A percentile compares a stretch with the other conserved stretches of the same genome.
phyloP scores from a whole-genome alignment of 2,329 filamentous ascomycete species.

The Ciborinia camelliae region DNA sequence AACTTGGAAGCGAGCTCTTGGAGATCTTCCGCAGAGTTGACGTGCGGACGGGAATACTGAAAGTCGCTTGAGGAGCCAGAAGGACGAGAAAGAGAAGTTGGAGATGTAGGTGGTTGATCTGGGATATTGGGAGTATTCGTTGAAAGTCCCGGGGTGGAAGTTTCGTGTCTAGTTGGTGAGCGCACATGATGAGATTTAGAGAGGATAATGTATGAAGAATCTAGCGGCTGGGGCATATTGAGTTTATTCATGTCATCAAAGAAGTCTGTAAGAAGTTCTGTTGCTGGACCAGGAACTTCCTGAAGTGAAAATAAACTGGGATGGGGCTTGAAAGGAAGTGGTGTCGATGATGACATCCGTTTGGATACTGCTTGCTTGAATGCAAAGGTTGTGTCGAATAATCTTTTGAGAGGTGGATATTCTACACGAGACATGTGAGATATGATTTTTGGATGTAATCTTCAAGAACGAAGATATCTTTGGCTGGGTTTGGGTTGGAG shows the following conservation, averaged over 20 bases:
- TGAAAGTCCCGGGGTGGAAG: not conserved
- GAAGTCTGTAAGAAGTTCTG: not conserved
- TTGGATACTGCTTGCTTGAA: not conserved
- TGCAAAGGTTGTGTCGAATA: not conserved
- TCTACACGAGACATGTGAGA: not conserved
- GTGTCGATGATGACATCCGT: not conserved
- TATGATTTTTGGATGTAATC: not conserved
- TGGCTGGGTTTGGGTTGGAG: not conserved
- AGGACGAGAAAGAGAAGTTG: not conserved
- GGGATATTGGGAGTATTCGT: not conserved
- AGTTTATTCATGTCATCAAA: not conserved
- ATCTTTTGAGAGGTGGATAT: not conserved
- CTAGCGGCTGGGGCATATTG: not conserved
- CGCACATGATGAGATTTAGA: not conserved
- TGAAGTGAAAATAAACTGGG: not conserved
- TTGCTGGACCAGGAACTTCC: not conserved
- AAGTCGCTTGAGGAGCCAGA: not conserved
- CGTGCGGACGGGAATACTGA: not conserved
- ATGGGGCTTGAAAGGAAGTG: not conserved
- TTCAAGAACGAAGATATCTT: not conserved
- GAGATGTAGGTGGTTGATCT: not conserved
- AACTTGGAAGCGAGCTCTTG: not conserved
- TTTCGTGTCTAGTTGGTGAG: not conserved
- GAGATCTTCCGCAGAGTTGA: not conserved
- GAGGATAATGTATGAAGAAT: not conserved